Evolutionary conservation across 495 filamentous ascomycete genomes (phyloP), one percentile per base, ranked within the genome.

Genomic region (Cercophora newfieldiana): DNA sequence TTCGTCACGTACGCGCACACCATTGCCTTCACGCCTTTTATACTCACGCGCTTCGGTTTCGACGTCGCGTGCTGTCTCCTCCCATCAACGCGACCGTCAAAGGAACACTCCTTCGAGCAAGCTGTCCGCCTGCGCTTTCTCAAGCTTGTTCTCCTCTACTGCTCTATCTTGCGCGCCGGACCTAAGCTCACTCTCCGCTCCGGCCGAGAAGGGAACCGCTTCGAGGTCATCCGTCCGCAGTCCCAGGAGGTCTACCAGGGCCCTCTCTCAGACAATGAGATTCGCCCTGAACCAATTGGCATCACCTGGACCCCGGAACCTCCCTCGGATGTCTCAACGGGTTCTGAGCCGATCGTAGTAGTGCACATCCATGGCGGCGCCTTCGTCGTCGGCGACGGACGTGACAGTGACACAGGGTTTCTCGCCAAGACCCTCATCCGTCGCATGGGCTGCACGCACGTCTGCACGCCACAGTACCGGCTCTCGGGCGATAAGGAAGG

Each of bases 301-400:
- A 14, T 44, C 37, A 44, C 37, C 3, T 44, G 37, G 37, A 44
- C 37, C 37, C 37, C 37, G 4, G 37, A 44, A 44, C 37, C 37
- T 14, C 3, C 37, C 18, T 14, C 10, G 10, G 37, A 44, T 14
- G 4, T 14, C 10, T 44, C 10, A 16, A 14, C 37, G 10, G 18
- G 37, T 16, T 2, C 14, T 21, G 18, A 12, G 33, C 50, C 50
- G 18, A 59, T 30, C 7, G 70, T 85, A n/a, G 69, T 81, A 3
- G 75, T 86, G 22, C 81, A 86, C 66, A 74, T 86, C 62, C 83
- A 86, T 67, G 82, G 83, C 54, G 84, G 83, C 26, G 81, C 77
- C 12, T 86, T 75, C 66, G 77, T 83, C 24, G 47, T 82, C 57
- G 72, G 78, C 60, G 73, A 78, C 69, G 75, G 76, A 18, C 65